A percentile compares a stretch with the other conserved stretches of the same genome.
These are phyloP conservation scores for Jacaranda mimosifolia DNA, from an alignment of 257 asterid species.

Conservation along the genomic window DNA sequence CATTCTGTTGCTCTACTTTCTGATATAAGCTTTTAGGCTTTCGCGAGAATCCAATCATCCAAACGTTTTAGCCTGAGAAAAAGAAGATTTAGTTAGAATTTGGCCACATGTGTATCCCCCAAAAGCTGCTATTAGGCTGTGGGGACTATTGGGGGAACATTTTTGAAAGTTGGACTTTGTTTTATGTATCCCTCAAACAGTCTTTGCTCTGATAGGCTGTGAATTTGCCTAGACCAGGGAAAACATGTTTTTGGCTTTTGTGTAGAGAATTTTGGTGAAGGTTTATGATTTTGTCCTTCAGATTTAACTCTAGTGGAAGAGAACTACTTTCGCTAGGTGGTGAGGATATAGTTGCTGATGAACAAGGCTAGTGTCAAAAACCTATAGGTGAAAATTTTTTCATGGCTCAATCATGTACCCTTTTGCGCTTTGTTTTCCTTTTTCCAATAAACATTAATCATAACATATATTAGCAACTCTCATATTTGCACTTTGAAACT, in stretches of 20 bases:
- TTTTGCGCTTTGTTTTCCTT: too few species aligned
- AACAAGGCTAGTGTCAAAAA: neutral
- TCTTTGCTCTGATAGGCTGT: too few species aligned
- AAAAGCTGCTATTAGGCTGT: neutral
- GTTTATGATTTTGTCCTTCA: neutral
- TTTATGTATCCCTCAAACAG: neutral
- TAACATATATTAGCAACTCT: neutral
- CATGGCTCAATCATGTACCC: too few species aligned
- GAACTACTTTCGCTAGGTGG: neutral
- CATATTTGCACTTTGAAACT: neutral
- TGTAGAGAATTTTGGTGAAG: too few species aligned
- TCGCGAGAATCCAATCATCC: neutral
- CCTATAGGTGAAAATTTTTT: too few species aligned
- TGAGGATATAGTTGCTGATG: neutral
- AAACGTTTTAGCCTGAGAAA: neutral
- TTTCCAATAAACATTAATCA: too few species aligned
- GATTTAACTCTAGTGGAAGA: neutral
- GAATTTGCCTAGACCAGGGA: too few species aligned
- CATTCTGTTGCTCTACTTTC: conserved; percentile 9
- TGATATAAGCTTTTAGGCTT: neutral
- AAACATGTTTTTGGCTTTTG: too few species aligned
- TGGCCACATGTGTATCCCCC: neutral
- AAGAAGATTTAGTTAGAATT: neutral
- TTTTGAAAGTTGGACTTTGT: neutral
- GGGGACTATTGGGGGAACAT: neutral